Base-by-base conservation (phyloP, 2,329 filamentous ascomycete genomes). In the Diaporthe sp. region DNA sequence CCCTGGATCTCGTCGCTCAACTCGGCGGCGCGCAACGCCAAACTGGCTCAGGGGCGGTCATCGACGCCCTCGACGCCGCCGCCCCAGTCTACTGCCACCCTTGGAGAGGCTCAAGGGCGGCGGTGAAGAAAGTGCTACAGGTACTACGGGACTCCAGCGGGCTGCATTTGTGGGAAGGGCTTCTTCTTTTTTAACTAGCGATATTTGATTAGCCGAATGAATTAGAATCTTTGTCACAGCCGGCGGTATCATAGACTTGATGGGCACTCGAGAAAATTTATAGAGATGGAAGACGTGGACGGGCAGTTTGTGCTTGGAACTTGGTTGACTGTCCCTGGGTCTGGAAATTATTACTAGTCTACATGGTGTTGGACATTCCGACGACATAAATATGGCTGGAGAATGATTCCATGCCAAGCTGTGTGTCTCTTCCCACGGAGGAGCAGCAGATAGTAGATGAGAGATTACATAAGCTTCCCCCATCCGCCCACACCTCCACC, bases 21-120 rank as follows among this genome's bases (percentile, higher is more conserved):
- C 45, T 66, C 70, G 1, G 12, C 61, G 38, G 33, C 45, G 35
- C 7, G 35, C 35, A 72, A 72, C 47, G 57, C 58, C 7, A 72
- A 25, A 19, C 45, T 72, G 42, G 47, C 35, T 7, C 57, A 61
- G 19, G 70, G 42, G 58, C 72, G 75, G 72, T 77, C 72, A 54
- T 28, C 8, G 15, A 25, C 45, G 28, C 47, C 64, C 4, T 40
- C 64, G 7, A 19, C 64, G 33, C 17, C 57, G n/a, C n/a, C n/a
- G n/a, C 17, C 28, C 33, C 25, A 22, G n/a, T n/a, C 15, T 40
- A n/a, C n/a, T n/a, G n/a, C n/a, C n/a, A 40, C n/a, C 30, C 13
- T 50, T 28, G 61, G 28, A 64, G 58, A 50, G 28, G 13, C 38
- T 4, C 17, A n/a, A 33, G 28, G 45, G 50, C 45, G 35, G n/a